phyloP scores from a whole-genome alignment of 768 basidiomycete species.

The Rhodotorula paludigena region DNA sequence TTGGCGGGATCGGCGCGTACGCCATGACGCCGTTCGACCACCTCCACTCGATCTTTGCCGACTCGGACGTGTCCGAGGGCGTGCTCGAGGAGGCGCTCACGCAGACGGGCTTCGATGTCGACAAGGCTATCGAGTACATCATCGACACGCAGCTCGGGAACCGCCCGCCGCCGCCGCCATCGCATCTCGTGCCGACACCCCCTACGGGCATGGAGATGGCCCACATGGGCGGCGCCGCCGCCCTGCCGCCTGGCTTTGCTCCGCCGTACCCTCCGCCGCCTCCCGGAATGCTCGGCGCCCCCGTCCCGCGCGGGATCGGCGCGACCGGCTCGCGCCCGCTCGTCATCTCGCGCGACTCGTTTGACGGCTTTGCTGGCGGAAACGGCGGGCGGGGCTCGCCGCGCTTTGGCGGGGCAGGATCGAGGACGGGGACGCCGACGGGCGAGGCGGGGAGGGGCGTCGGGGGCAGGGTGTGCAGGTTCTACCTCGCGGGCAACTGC shows the following conservation, averaged over 20 bases:
- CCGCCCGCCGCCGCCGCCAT: slow-evolving; percentile 51
- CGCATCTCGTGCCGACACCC: no score
- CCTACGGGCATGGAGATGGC: neutral
- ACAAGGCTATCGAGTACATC: slow-evolving; percentile 89
- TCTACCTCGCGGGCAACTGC: slow-evolving; percentile 95
- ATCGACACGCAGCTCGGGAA: slow-evolving; percentile 56
- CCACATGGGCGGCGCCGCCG: neutral
- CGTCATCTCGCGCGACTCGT: slow-evolving; percentile 43
- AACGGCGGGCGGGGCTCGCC: slow-evolving; percentile 33
- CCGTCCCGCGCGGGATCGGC: slow-evolving; percentile 9
- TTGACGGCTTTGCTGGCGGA: slow-evolving; percentile 39
- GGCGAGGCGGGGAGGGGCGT: slow-evolving; percentile 42
- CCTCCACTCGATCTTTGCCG: slow-evolving; percentile 78
- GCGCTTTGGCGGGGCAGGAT: slow-evolving; percentile 27
- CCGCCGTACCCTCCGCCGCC: neutral
- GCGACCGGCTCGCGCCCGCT: slow-evolving; percentile 39
- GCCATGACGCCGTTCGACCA: slow-evolving; percentile 94
- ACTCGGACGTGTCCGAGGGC: slow-evolving; percentile 76
- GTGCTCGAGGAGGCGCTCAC: slow-evolving; percentile 90
- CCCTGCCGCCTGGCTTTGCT: slow-evolving; percentile 49
- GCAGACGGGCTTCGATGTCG: slow-evolving; percentile 87
- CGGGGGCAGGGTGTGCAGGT: slow-evolving; percentile 70
- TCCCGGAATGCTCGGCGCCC: slow-evolving; percentile 55
- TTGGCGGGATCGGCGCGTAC: slow-evolving; percentile 39
- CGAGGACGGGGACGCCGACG: slow-evolving; percentile 40